A percentile compares a stretch with the other conserved stretches of the same genome.
Conservation (phyloP, 2,329 filamentous ascomycete species). For the Penicillium sumatraense region DNA sequence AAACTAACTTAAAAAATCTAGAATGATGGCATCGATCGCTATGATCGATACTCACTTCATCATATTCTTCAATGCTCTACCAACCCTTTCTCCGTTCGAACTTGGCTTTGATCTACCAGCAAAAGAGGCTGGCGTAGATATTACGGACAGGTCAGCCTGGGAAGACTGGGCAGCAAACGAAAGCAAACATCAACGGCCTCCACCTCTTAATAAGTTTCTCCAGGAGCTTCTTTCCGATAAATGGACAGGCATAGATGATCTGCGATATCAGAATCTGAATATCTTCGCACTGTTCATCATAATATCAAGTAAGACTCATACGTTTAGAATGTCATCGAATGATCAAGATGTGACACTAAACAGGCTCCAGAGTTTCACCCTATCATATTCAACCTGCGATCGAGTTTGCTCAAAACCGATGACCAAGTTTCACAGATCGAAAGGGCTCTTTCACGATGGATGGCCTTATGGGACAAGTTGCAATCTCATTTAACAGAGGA, state of each 20-base stretch:
- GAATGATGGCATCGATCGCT: slow-evolving; percentile 19
- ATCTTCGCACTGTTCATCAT: slow-evolving; percentile 17
- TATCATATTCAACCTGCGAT: slow-evolving; percentile 14
- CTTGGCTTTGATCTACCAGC: slow-evolving; percentile 19
- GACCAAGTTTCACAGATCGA: slow-evolving; percentile 10
- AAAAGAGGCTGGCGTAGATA: slow-evolving; percentile 16
- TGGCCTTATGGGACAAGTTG: slow-evolving; percentile 11
- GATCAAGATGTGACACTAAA: too few species aligned
- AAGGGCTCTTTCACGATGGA: slow-evolving; percentile 14
- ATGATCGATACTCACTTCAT: slow-evolving; percentile 22
- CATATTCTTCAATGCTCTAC: slow-evolving; percentile 18
- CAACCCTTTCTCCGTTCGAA: slow-evolving; percentile 8
- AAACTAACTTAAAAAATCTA: neutral
- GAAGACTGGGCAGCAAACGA: slow-evolving; percentile 12
- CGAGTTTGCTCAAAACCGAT: slow-evolving; percentile 1
- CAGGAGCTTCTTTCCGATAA: slow-evolving; percentile 11
- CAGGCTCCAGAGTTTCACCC: slow-evolving; percentile 14
- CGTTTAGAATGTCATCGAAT: too few species aligned
- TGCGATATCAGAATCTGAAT: slow-evolving; percentile 11
- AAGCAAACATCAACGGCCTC: slow-evolving; percentile 8
- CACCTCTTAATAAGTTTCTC: slow-evolving; percentile 9
- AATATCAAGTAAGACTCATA: slow-evolving; percentile 8
- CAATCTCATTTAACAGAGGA: slow-evolving; percentile 6
- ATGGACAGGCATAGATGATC: slow-evolving; percentile 3
- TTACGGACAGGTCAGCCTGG: slow-evolving; percentile 12